phyloP scores from a whole-genome alignment of 2,329 filamentous ascomycete species.

The Scytalidium lignicola region DNA sequence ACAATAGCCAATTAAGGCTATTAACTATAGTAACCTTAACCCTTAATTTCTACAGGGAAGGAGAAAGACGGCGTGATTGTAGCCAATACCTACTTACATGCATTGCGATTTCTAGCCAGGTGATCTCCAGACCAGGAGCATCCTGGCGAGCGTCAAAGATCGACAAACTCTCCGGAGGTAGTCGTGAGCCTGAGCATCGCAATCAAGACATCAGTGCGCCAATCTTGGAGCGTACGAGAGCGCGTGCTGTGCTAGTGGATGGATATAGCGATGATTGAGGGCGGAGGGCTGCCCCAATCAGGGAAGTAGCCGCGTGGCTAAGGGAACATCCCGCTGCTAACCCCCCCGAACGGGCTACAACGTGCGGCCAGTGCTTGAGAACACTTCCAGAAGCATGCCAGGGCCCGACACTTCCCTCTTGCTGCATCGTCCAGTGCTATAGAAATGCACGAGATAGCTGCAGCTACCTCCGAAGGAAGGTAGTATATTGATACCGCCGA shows the following conservation, averaged over 20 bases:
- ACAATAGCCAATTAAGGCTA: too few relatives aligned
- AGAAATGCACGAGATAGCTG: background rate
- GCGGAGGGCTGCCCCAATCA: background rate
- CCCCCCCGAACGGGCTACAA: background rate
- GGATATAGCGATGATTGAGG: background rate
- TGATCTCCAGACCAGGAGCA: too few relatives aligned
- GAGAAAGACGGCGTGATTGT: too few relatives aligned
- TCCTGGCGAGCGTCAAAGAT: too few relatives aligned
- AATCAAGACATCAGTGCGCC: background rate
- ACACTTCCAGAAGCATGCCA: background rate
- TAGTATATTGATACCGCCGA: background rate
- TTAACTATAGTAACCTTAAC: too few relatives aligned
- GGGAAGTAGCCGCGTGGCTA: background rate
- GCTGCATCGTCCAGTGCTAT: background rate
- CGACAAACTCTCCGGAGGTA: background rate
- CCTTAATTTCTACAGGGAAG: too few relatives aligned
- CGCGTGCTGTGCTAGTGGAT: background rate
- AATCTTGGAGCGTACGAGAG: background rate
- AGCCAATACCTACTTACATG: too few relatives aligned
- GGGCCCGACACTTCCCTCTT: background rate
- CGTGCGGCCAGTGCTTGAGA: background rate
- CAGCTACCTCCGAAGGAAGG: background rate
- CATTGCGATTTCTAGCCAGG: too few relatives aligned
- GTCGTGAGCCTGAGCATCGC: background rate
- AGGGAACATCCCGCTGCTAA: background rate